A percentile compares a stretch with the other conserved stretches of the same genome.
phyloP scores from a whole-genome alignment of 805 yeast genomes.

The Yarrowia divulgata region DNA sequence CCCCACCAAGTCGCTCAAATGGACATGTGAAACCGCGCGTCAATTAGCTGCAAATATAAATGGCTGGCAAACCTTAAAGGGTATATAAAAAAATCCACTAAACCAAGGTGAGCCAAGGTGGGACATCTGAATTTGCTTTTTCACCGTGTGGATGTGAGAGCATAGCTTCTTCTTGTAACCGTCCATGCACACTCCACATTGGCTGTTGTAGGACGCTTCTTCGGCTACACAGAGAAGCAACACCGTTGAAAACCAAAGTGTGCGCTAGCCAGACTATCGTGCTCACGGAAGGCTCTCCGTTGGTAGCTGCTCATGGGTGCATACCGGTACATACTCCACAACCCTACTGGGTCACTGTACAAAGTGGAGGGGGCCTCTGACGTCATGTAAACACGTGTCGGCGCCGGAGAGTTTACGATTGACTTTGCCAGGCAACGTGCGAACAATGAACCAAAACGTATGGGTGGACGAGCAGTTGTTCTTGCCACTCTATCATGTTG shows the following conservation, averaged over 20 bases:
- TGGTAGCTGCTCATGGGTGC: too few relatives aligned
- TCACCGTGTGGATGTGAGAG: conserved; percentile 2
- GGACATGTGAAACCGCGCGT: conserved; percentile 37
- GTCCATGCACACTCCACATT: too few relatives aligned
- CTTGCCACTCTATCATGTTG: too few relatives aligned
- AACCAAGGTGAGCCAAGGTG: neutral
- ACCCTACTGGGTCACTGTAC: neutral
- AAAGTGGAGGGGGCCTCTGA: neutral
- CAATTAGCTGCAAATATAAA: conserved; percentile 34
- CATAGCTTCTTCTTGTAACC: too few relatives aligned
- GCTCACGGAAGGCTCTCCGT: too few relatives aligned
- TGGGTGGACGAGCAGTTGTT: neutral
- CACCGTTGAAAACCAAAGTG: too few relatives aligned
- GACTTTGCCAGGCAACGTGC: neutral
- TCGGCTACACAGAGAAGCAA: too few relatives aligned
- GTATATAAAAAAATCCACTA: neutral
- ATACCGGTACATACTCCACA: neutral
- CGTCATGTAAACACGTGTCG: conserved; percentile 35
- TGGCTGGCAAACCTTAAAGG: conserved; percentile 19
- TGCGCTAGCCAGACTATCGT: too few relatives aligned
- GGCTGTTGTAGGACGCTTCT: too few relatives aligned
- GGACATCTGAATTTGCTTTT: neutral
- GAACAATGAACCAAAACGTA: neutral
- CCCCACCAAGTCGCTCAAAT: neutral
- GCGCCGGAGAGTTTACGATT: conserved; percentile 12